Percentiles rank a stretch among this genome's conserved stretches.
Evolutionary conservation across 1,284 basidiomycete genomes (phyloP).

Genomic region (Moesziomyces sp.): DNA sequence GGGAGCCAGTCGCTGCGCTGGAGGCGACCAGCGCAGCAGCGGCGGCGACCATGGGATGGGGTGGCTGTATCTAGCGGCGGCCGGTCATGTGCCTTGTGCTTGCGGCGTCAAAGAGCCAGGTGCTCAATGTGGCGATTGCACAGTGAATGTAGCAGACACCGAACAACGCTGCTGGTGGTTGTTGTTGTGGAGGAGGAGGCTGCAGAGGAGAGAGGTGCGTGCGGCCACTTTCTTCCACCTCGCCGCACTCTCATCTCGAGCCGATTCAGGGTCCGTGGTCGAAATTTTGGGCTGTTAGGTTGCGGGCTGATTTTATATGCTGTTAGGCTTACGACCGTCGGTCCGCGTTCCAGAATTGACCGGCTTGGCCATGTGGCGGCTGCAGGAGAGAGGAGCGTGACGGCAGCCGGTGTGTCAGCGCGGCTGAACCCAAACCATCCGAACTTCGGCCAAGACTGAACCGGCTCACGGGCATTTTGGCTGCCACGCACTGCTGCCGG

Average conservation of each 20-base stretch:
- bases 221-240: too few relatives aligned
- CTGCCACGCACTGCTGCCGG: not conserved
- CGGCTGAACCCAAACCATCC: not conserved
- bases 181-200: not conserved
- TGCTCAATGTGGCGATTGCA: not conserved
- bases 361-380: too few relatives aligned
- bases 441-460: constrained; percentile 1
- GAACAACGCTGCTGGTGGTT: too few relatives aligned
- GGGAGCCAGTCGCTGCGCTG: constrained; percentile 13
- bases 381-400: not conserved
- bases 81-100: too few relatives aligned
- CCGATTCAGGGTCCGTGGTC: constrained; percentile 5
- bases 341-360: too few relatives aligned
- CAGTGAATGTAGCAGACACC: not conserved
- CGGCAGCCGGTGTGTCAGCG: constrained; percentile 14
- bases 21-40: constrained; percentile 7
- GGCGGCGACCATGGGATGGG: constrained; percentile 8
- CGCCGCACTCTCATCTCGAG: too few relatives aligned
- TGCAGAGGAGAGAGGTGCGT: too few relatives aligned
- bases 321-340: too few relatives aligned
- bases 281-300: too few relatives aligned
- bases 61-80: not conserved
- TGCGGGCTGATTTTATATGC: too few relatives aligned
- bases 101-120: too few relatives aligned
- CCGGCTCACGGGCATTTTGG: not conserved